Conservation (phyloP, 1,284 basidiomycete species). For the Ceratobasidium sp. region DNA sequence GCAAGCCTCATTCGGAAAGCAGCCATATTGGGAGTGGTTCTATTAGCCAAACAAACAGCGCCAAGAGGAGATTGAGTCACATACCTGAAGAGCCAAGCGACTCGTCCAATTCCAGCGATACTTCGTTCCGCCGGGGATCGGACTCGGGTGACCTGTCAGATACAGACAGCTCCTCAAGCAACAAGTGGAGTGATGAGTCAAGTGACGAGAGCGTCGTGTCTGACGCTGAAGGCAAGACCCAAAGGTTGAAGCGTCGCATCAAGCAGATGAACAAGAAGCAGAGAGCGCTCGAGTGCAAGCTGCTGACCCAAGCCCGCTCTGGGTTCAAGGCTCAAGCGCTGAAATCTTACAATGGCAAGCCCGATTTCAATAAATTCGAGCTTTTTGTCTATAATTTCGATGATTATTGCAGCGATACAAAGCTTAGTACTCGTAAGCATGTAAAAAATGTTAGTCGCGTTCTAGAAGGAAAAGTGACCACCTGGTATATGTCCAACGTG, state of each 20-base stretch:
- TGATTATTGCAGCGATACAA: slow-evolving; percentile 23
- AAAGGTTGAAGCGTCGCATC: not conserved
- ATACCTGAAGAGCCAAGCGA: too few relatives aligned
- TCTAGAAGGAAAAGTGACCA: slow-evolving; percentile 25
- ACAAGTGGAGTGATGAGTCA: not conserved
- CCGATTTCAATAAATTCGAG: slow-evolving; percentile 31
- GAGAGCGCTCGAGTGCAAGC: not conserved
- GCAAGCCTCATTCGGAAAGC: too few relatives aligned
- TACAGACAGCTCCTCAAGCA: too few relatives aligned
- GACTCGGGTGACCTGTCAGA: not conserved
- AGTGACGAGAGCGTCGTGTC: not conserved
- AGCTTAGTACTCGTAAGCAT: not conserved
- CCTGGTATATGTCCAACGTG: slow-evolving; percentile 28
- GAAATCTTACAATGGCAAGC: slow-evolving; percentile 6
- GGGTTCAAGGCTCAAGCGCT: slow-evolving; percentile 8
- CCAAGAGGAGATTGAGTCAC: too few relatives aligned
- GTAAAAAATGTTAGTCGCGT: slow-evolving; percentile 16
- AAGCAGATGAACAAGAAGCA: not conserved
- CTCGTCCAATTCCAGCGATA: too few relatives aligned
- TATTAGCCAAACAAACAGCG: too few relatives aligned
- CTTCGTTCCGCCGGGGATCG: too few relatives aligned
- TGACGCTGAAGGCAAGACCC: not conserved
- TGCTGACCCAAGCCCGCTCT: not conserved
- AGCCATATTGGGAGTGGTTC: too few relatives aligned
- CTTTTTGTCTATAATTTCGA: slow-evolving; percentile 34